A percentile compares a stretch with the other conserved stretches of the same genome.
These are phyloP conservation scores for Aspergillus versicolor DNA, from an alignment of 2,329 filamentous ascomycete genomes.

Conservation along the genomic window DNA sequence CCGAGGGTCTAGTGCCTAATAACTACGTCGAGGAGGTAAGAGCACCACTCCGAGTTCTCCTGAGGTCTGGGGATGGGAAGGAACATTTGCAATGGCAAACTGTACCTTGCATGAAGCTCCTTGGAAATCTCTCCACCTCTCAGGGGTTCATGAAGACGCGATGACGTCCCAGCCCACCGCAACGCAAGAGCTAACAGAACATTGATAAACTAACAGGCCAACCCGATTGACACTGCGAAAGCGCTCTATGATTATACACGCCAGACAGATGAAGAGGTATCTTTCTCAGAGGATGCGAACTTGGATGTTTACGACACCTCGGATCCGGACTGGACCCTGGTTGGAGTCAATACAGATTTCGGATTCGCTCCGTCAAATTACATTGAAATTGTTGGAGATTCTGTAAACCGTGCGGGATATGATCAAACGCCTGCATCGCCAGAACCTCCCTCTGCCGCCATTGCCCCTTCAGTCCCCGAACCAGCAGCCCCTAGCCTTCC, in stretches of 20 bases:
- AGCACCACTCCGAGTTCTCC: neutral
- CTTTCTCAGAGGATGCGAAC: slow-evolving; percentile 83
- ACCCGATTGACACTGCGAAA: slow-evolving; percentile 69
- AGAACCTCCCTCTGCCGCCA: slow-evolving; percentile 19
- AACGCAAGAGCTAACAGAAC: slow-evolving; percentile 11
- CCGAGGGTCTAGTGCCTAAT: slow-evolving; percentile 83
- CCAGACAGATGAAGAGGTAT: slow-evolving; percentile 96
- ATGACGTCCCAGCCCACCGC: slow-evolving; percentile 2
- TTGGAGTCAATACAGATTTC: slow-evolving; percentile 79
- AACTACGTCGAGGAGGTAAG: slow-evolving; percentile 94
- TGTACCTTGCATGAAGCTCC: neutral
- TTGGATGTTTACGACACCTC: slow-evolving; percentile 85
- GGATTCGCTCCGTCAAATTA: slow-evolving; percentile 97
- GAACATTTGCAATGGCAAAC: neutral
- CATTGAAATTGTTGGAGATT: slow-evolving; percentile 66
- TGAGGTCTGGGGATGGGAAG: neutral
- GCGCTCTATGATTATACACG: slow-evolving; percentile 98
- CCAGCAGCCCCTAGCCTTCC: slow-evolving; percentile 43
- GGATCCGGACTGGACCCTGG: slow-evolving; percentile 95
- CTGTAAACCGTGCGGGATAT: slow-evolving; percentile 38
- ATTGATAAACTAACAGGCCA: slow-evolving; percentile 51
- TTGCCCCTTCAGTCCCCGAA: slow-evolving; percentile 27
- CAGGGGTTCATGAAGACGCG: slow-evolving; percentile 17
- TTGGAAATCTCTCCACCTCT: slow-evolving; percentile 3
- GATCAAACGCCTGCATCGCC: slow-evolving; percentile 39